These are phyloP conservation scores for Cytospora paraplurivora DNA, from an alignment of 2,329 filamentous ascomycete genomes.

Conservation along the genomic window DNA sequence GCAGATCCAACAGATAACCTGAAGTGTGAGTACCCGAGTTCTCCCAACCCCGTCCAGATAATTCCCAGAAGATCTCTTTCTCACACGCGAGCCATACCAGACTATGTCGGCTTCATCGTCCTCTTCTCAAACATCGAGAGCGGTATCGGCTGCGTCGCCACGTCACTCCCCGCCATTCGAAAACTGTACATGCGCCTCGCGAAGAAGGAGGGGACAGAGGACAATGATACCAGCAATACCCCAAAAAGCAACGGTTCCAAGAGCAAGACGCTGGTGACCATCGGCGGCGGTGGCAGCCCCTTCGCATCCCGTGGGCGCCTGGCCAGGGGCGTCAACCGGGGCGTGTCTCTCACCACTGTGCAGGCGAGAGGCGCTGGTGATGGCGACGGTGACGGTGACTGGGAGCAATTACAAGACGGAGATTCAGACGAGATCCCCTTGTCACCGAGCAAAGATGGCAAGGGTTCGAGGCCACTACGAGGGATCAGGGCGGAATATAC, in stretches of 20 bases:
- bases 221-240: neutral
- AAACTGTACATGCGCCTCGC: slow-evolving; percentile 5
- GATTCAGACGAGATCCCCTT: slow-evolving; percentile 11
- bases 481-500: slow-evolving; percentile 1
- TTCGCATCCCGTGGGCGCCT: neutral
- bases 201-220: neutral
- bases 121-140: slow-evolving; percentile 33
- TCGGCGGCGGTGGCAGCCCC: slow-evolving; percentile 13
- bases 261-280: slow-evolving; percentile 2
- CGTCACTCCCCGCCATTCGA: slow-evolving; percentile 22
- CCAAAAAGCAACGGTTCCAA: neutral
- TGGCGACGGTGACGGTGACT: slow-evolving; percentile 11
- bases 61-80: neutral
- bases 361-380: neutral
- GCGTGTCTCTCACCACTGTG: neutral
- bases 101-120: slow-evolving; percentile 32
- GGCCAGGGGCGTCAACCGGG: neutral
- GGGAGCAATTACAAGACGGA: slow-evolving; percentile 8
- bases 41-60: neutral
- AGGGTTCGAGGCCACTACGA: neutral
- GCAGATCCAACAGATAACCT: slow-evolving; percentile 29
- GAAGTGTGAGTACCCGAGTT: slow-evolving; percentile 28
- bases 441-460: neutral
- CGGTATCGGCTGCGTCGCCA: slow-evolving; percentile 21
- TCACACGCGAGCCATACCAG: slow-evolving; percentile 14